phyloP scores from a whole-genome alignment of 1,284 basidiomycete genomes.

The Fomes fomentarius region DNA sequence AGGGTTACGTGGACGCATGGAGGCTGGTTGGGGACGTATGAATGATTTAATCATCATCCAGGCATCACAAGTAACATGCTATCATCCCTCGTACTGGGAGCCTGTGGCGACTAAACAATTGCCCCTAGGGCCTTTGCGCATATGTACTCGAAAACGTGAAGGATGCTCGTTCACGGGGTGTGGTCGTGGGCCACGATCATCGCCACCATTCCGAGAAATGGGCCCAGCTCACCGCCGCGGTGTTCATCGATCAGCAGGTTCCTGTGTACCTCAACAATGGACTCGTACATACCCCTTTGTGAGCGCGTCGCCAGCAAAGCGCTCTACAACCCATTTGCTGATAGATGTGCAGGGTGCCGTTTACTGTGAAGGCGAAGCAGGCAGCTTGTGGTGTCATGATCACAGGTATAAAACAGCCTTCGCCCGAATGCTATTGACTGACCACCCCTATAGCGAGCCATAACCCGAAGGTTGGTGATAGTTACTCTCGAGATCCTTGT shows the following conservation, averaged over 20 bases:
- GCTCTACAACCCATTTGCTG: neutral
- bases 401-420: conserved; percentile 53
- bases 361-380: conserved; percentile 63
- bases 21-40: conserved; percentile 85
- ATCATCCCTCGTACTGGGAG: conserved; percentile 1
- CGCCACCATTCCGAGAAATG: conserved; percentile 77
- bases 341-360: conserved; percentile 63
- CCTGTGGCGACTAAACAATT: neutral
- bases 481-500: neutral
- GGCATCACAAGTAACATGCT: conserved; percentile 69
- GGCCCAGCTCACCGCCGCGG: conserved; percentile 73
- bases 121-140: conserved; percentile 68
- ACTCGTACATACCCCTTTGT: conserved; percentile 83
- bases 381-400: conserved; percentile 89
- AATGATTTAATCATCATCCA: conserved; percentile 86
- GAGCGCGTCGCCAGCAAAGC: conserved; percentile 26
- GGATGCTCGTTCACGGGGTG: conserved; percentile 58
- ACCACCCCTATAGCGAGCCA: conserved; percentile 62
- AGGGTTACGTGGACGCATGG: conserved; percentile 81
- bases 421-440: neutral
- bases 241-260: conserved; percentile 64
- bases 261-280: conserved; percentile 74
- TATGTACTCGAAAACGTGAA: conserved; percentile 62
- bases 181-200: conserved; percentile 85
- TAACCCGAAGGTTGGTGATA: conserved; percentile 71